phyloP scores from a whole-genome alignment of 2,329 filamentous ascomycete genomes.

The Macroventuria anomochaeta region DNA sequence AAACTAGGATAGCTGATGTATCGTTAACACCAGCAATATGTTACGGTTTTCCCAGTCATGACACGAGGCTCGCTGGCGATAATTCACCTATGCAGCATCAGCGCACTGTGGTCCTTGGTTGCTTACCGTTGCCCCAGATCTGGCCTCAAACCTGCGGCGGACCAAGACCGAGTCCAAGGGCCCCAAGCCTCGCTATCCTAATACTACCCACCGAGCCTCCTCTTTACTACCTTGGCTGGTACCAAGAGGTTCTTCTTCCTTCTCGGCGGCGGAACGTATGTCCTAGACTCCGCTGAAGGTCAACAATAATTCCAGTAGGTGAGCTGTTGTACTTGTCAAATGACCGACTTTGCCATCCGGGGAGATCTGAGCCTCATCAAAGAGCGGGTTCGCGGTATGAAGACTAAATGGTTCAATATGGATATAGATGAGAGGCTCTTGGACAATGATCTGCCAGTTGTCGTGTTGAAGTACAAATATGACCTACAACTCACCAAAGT shows the following conservation, averaged over 20 bases:
- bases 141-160: not conserved
- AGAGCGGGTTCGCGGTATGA: slow-evolving; percentile 1
- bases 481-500: not conserved
- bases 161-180: slow-evolving; percentile 9
- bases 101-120: not conserved
- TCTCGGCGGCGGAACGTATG: slow-evolving; percentile 3
- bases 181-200: slow-evolving; percentile 8
- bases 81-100: not conserved
- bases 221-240: slow-evolving; percentile 8
- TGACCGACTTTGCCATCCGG: not conserved
- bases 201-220: not conserved
- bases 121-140: not conserved
- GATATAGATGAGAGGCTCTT: slow-evolving; percentile 3
- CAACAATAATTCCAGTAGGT: not conserved
- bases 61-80: no score
- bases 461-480: slow-evolving; percentile 4
- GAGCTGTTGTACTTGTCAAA: not conserved
- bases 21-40: no score
- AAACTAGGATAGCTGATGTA: no score
- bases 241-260: not conserved
- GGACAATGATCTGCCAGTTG: not conserved
- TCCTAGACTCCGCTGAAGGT: slow-evolving; percentile 7
- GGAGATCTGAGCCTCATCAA: not conserved
- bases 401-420: slow-evolving; percentile 1
- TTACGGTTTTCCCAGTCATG: no score